Evolutionary conservation across 441 rosid species (phyloP), one percentile per base, ranked within the genome.

Genomic region (Bruguiera hainesii): DNA sequence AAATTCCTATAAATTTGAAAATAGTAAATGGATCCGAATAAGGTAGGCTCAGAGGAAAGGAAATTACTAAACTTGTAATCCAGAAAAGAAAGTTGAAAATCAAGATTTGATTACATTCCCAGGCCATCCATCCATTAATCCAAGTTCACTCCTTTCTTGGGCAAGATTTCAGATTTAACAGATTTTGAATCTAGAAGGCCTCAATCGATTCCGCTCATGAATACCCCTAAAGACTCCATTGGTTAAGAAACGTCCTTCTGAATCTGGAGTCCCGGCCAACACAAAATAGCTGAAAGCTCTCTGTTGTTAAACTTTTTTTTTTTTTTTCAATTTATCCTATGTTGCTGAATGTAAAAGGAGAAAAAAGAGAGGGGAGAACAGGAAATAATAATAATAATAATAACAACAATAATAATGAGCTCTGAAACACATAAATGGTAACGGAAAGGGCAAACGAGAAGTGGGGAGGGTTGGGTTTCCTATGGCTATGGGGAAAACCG

Each of bases 1-100:
- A 9, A 52, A 20, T 20, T 62, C 33, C 51, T 33, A 49, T 8
- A 67, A 48, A 21, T 61, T 31, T n/a, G 20, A 39, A 46, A 49
- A 35, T 21, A 3, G 58, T n/a, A 42, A 52, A 56, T 25, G 73
- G 73, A 80, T 77, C 77, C 63, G 52, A 64, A 63, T 64, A 60
- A 48, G 30, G 51, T n/a, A 30, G 61, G 23, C 5, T 4, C 30
- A 55, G 5, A 55, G 48, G 4, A 42, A 42, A 42, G 18, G 48
- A 13, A 42, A 42, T 42, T 11, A 11, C 18, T 42, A 42, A 11
- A 42, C 3, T 42, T 42, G 16, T 42, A 2, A 11, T 42, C 4
- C 48, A 11, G 48, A 13, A 3, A 11, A 13, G 15, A 10, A 42
- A 42, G 48, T 13, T 13, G 13, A 42, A 42, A 18, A 29, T 23